Base-by-base conservation (phyloP, 2,329 filamentous ascomycete genomes). In the Fusarium denticulatum region DNA sequence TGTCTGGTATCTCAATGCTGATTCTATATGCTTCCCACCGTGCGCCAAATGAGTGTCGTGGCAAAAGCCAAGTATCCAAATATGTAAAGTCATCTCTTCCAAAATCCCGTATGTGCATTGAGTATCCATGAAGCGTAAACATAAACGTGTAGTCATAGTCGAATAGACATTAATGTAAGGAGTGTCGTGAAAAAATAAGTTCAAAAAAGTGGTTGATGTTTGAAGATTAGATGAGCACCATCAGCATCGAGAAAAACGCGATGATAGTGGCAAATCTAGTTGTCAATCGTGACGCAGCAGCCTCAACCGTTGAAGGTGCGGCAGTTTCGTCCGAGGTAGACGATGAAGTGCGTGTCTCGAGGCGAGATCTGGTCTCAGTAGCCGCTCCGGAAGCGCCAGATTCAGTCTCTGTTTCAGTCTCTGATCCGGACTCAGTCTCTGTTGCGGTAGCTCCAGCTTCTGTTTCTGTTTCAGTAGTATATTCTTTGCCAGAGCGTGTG, bases 1-100 rank as follows among this genome's bases (percentile, higher is more conserved):
- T 71, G 76, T 75, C 66, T 76, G 73, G 75, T 78, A 77, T 78
- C 73, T 58, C 58, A 69, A 59, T 69, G 42, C 43, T 58, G 20
- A 60, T 69, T 75, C 65, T 67, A 58, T 65, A 66, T 72, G 64
- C 63, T 73, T 70, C 62, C 67, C 52, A 46, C 42, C 43, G 46
- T 78, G 63, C 75, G 76, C 76, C 76, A 60, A 78, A 77, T 50
- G 76, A 78, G 64, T 75, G 76, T 71, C 32, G 22, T 57, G 62
- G 66, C 64, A 61, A 58, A 60, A 72, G 70, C 70, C 74, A 70
- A 60, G 59, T 34, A 34, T 43, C 20, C 26, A 64, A 75, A 62
- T 57, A 28, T 63, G 47, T 64, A 36, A 62, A 67, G 65, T 40
- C 24, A 32, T 66, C 28, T 42, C 40, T 43, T 36, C 34, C 39